phyloP scores from a whole-genome alignment of 495 filamentous ascomycete genomes.

The Cercophora scortea region DNA sequence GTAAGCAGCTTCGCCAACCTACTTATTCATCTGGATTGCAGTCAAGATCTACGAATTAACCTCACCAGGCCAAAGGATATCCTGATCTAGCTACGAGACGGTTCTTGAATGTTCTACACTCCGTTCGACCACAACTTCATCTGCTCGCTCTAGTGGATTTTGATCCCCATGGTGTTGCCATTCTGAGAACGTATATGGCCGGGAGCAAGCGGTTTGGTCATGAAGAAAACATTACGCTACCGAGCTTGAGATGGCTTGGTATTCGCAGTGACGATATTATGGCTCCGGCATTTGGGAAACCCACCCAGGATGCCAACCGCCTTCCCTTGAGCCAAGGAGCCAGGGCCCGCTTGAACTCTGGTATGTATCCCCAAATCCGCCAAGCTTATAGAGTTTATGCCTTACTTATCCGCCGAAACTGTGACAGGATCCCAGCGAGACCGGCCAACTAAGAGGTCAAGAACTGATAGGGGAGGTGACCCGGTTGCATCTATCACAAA shows the following conservation, averaged over 20 bases:
- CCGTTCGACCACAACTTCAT: slow-evolving; percentile 26
- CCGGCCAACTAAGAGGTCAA: slow-evolving; percentile 8
- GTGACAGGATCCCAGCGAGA: not conserved
- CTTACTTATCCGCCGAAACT: not conserved
- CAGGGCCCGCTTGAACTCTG: not conserved
- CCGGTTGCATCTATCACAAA: not conserved
- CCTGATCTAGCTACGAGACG: slow-evolving; percentile 76
- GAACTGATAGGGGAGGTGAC: not conserved
- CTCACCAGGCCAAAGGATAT: slow-evolving; percentile 74
- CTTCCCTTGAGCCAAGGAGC: slow-evolving; percentile 15
- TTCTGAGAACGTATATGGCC: slow-evolving; percentile 79
- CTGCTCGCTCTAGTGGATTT: slow-evolving; percentile 72
- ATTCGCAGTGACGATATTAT: slow-evolving; percentile 53
- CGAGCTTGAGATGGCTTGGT: slow-evolving; percentile 65
- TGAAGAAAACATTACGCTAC: slow-evolving; percentile 53
- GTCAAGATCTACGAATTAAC: too few relatives aligned
- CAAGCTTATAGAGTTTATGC: slow-evolving; percentile 4
- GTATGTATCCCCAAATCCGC: not conserved
- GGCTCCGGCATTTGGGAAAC: too few relatives aligned
- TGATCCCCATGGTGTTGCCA: slow-evolving; percentile 80
- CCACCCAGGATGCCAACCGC: slow-evolving; percentile 3
- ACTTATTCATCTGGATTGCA: not conserved
- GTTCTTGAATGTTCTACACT: slow-evolving; percentile 50
- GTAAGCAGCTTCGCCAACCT: slow-evolving; percentile 2
- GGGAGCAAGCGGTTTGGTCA: slow-evolving; percentile 69